Evolutionary conservation across 352 stramenopile genomes (phyloP).

Genomic region (Aphanomyces invadans): DNA sequence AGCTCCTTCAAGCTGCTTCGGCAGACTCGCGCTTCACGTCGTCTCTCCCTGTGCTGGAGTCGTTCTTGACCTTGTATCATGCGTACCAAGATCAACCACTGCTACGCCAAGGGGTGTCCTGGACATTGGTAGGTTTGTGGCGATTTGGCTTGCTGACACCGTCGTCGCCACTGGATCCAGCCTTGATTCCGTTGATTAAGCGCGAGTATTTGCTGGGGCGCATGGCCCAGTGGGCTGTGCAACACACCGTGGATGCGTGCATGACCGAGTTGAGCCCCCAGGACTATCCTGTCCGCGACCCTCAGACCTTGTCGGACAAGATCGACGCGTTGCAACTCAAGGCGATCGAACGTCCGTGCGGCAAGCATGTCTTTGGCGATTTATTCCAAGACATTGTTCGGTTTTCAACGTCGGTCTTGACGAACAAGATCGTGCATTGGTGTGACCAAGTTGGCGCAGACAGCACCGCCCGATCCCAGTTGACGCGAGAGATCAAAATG

Average conservation of each 20-base stretch:
- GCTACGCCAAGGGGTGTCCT: constrained; percentile 49
- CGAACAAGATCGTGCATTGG: constrained; percentile 12
- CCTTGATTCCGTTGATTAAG: constrained; percentile 90
- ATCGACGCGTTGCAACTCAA: constrained; percentile 11
- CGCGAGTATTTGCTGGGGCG: constrained; percentile 87
- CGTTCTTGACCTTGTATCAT: constrained; percentile 41
- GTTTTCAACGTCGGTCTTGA: constrained; percentile 22
- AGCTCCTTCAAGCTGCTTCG: constrained; percentile 4
- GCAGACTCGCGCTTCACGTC: constrained; percentile 17
- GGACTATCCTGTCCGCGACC: neutral
- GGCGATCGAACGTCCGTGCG: constrained; percentile 19
- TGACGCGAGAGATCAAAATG: constrained; percentile 80
- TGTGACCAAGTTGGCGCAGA: neutral
- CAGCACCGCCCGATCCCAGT: constrained; percentile 26
- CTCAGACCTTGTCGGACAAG: neutral
- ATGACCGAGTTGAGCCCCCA: constrained; percentile 48
- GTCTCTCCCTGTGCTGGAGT: constrained; percentile 31
- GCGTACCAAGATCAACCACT: constrained; percentile 27
- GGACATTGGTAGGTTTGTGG: constrained; percentile 89
- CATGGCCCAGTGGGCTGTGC: constrained; percentile 62
- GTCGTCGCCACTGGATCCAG: constrained; percentile 93
- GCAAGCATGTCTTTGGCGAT: constrained; percentile 3
- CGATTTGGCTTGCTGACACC: constrained; percentile 90
- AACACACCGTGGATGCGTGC: constrained; percentile 46
- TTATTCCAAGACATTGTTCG: constrained; percentile 24